phyloP scores from a whole-genome alignment of 768 basidiomycete genomes.

The Pholiota conissans region DNA sequence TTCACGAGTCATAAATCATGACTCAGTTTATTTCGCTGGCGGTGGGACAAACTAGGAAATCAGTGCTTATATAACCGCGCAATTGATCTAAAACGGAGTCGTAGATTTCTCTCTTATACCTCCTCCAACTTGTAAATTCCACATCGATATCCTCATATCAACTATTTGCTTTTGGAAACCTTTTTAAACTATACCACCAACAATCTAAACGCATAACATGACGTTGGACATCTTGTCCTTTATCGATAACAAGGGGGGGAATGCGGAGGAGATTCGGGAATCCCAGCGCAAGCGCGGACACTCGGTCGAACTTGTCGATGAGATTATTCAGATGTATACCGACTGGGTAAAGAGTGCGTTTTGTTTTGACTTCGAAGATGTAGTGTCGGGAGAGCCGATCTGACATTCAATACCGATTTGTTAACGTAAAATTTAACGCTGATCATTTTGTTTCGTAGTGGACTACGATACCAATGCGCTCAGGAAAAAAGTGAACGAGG shows the following conservation, averaged over 20 bases:
- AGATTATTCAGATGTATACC: conserved; percentile 87
- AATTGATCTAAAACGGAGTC: too few species aligned
- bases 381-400: background rate
- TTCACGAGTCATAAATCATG: too few species aligned
- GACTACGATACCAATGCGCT: conserved; percentile 81
- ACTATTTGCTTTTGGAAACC: too few species aligned
- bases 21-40: too few species aligned
- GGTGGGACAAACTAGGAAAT: too few species aligned
- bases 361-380: background rate
- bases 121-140: too few species aligned
- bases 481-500: conserved; percentile 80
- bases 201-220: conserved; percentile 43
- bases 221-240: conserved; percentile 81
- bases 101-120: too few species aligned
- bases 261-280: conserved; percentile 85
- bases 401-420: background rate
- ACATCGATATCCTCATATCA: too few species aligned
- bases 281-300: conserved; percentile 92
- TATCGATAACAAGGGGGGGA: conserved; percentile 88
- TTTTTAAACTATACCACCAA: too few species aligned
- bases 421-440: background rate
- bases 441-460: conserved; percentile 46
- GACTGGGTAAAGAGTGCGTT: conserved; percentile 93
- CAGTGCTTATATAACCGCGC: too few species aligned
- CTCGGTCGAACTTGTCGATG: conserved; percentile 89